Conservation (phyloP, 805 yeast genomes). For the Suhomyces faveliae region DNA sequence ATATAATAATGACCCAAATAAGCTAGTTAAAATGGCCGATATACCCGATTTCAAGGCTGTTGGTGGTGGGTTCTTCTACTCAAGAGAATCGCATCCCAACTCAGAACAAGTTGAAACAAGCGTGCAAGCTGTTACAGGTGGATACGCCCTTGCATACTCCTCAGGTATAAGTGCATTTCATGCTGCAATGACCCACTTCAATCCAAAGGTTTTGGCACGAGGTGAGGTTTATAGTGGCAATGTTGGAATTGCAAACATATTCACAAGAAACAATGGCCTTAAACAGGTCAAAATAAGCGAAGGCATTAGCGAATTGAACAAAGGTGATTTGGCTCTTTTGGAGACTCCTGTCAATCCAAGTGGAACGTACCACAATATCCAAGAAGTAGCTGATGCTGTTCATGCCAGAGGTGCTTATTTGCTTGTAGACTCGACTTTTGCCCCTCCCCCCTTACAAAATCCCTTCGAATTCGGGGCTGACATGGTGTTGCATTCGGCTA, state of each 20-base stretch:
- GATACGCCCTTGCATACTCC: slow-evolving; percentile 65
- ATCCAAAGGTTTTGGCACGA: slow-evolving; percentile 73
- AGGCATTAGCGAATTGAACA: slow-evolving; percentile 45
- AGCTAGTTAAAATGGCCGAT: slow-evolving; percentile 46
- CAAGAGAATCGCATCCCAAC: slow-evolving; percentile 75
- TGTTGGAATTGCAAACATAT: slow-evolving; percentile 64
- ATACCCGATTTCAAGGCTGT: slow-evolving; percentile 12
- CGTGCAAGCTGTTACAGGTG: slow-evolving; percentile 57
- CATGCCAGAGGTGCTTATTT: slow-evolving; percentile 74
- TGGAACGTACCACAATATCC: slow-evolving; percentile 64
- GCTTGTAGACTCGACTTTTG: slow-evolving; percentile 83
- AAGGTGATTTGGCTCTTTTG: slow-evolving; percentile 77
- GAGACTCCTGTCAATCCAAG: slow-evolving; percentile 90
- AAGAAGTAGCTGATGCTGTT: slow-evolving; percentile 63
- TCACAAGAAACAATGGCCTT: slow-evolving; percentile 59
- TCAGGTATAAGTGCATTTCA: slow-evolving; percentile 82
- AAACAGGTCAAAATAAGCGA: slow-evolving; percentile 33
- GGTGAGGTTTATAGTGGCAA: slow-evolving; percentile 87
- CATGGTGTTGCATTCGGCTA: slow-evolving; percentile 87
- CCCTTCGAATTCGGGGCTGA: slow-evolving; percentile 86
- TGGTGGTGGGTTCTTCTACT: slow-evolving; percentile 40
- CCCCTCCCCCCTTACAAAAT: slow-evolving; percentile 86
- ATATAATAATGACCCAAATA: slow-evolving; percentile 59
- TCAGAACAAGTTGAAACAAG: slow-evolving; percentile 65
- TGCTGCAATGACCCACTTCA: slow-evolving; percentile 65